Base-by-base conservation (phyloP, 2,329 filamentous ascomycete genomes). In the Fusarium sulawesiense region DNA sequence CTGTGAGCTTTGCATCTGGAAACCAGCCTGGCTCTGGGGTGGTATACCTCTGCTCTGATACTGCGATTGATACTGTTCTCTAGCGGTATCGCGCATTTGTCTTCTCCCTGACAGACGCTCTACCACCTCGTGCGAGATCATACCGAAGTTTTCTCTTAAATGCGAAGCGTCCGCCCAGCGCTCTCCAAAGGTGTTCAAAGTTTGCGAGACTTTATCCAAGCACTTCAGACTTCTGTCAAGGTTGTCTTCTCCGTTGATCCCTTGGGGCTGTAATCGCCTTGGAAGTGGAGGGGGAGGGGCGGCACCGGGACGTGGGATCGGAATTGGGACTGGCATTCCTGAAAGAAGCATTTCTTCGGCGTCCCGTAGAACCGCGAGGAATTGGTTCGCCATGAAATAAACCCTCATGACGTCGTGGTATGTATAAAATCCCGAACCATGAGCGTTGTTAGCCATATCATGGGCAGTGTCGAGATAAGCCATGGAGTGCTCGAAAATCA, bases 351-450 rank as follows among this genome's bases (percentile, higher is more conserved):
- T 78, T 45, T 90, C 86, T 56, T 86, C 85, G 2, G 86, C 84
- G 64, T 88, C 86, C 6, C 82, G 82, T n/a, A 91, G 78, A 10
- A 90, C 87, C 2, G 88, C 87, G 18, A 89, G 79, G 61, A 91
- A 86, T 72, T 91, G 89, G 64, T 84, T 88, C 16, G 86, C 88
- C 81, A 91, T 88, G 73, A 91, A 97, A 75, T 93, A 96, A 2
- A 93, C 90, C 55, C 94, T 89, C 75, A 97, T 86, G 3, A 94
- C 92, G 76, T 98, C 95, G 75, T 97, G 91, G 73, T 94, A 97
- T 1, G 93, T 95, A 74, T 96, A 88, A 54, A 95, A 91, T 7
- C 91, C 87, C 18, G 87, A 85, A 64, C 89, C 86, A 32, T 83
- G 80, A 6, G 86, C 78, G 70, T 87, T 85, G 60, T 86, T 86